phyloP scores from a whole-genome alignment of 805 yeast genomes.

The Yarrowia phangngaensis region DNA sequence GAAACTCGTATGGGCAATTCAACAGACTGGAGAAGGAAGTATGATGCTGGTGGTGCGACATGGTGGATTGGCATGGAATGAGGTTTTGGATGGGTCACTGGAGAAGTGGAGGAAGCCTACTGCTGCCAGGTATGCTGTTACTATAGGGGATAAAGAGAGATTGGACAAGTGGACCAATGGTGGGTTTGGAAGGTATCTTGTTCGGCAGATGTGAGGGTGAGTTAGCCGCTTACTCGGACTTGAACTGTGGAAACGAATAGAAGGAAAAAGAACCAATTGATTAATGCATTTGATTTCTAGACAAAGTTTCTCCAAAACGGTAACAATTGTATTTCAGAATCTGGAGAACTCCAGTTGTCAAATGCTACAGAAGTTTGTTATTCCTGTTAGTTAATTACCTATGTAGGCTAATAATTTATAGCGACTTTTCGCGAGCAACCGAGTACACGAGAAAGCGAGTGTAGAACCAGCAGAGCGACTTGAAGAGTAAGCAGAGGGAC shows the following conservation, averaged over 20 bases:
- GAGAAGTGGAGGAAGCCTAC: constrained; percentile 3
- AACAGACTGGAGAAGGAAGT: constrained; percentile 5
- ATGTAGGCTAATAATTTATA: no score
- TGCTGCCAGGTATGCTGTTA: constrained; percentile 3
- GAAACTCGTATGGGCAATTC: constrained; percentile 16
- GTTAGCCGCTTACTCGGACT: no score
- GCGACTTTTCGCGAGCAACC: neutral
- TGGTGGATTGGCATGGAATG: constrained; percentile 21
- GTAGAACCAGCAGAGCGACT: neutral
- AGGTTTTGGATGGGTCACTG: constrained; percentile 16
- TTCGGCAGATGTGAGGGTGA: constrained; percentile 1
- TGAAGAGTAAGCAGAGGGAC: neutral
- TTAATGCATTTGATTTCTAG: neutral
- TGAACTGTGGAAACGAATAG: no score
- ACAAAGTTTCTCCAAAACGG: no score
- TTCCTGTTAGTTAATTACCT: no score
- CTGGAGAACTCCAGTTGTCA: no score
- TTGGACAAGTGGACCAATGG: constrained; percentile 2
- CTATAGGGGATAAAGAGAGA: neutral
- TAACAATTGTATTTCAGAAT: no score
- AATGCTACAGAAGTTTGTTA: no score
- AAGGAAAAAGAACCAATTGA: no score
- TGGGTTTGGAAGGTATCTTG: neutral
- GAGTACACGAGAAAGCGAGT: neutral
- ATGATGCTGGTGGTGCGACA: constrained; percentile 7